Percentiles rank a stretch among this genome's conserved stretches.
phyloP scores from a whole-genome alignment of 2,329 filamentous ascomycete species.

The Cytospora piceae region DNA sequence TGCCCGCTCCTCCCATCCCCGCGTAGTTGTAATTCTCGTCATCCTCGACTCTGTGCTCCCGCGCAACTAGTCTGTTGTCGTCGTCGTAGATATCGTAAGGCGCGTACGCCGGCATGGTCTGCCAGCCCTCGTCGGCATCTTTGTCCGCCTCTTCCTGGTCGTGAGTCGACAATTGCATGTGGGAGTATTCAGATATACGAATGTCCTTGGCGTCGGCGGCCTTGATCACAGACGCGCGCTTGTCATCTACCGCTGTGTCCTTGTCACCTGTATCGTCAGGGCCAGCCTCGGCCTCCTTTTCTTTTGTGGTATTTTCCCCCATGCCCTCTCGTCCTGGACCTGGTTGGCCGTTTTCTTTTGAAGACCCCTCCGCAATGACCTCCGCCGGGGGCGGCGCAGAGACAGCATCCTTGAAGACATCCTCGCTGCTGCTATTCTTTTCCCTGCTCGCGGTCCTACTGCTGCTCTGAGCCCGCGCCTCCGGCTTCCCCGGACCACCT shows the following conservation, averaged over 20 bases:
- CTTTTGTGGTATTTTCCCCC: neutral
- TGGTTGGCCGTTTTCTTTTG: neutral
- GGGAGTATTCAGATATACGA: constrained; percentile 80
- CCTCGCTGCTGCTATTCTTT: constrained; percentile 31
- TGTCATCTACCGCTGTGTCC: constrained; percentile 38
- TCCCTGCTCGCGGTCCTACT: constrained; percentile 3
- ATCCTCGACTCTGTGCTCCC: constrained; percentile 73
- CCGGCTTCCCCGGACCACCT: neutral
- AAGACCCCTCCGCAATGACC: too few species aligned
- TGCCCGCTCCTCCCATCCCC: constrained; percentile 84
- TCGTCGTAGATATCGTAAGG: constrained; percentile 96
- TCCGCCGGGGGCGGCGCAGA: constrained; percentile 20
- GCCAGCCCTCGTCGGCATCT: constrained; percentile 76
- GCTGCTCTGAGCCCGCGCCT: constrained; percentile 14
- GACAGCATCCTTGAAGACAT: constrained; percentile 37
- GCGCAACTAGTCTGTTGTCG: constrained; percentile 83
- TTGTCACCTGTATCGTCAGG: constrained; percentile 30
- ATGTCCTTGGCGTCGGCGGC: constrained; percentile 37
- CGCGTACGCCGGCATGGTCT: constrained; percentile 91
- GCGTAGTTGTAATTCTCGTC: constrained; percentile 70
- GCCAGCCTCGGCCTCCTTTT: neutral
- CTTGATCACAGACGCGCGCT: constrained; percentile 45
- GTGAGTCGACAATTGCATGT: constrained; percentile 73
- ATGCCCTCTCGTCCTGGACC: neutral
- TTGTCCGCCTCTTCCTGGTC: constrained; percentile 51